Base-by-base conservation (phyloP, 2,329 filamentous ascomycete genomes). In the Plectosphaerella plurivora region DNA sequence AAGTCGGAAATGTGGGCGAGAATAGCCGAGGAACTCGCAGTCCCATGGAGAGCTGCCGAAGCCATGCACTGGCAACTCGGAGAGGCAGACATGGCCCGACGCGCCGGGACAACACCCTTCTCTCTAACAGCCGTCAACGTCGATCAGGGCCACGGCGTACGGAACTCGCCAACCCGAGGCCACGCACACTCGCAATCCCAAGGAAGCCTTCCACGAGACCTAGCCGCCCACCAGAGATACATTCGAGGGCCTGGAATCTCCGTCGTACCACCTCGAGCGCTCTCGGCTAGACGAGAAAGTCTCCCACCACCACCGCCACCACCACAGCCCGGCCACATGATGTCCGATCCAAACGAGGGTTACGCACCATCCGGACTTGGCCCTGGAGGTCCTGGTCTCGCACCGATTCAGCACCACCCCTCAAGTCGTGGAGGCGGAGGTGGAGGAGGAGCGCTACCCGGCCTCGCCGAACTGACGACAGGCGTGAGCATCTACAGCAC, bases 1-100 rank as follows among this genome's bases (percentile, higher is more conserved):
- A 97, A 97, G 71, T 84, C 89, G 57, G 91, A 97, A 66, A 97
- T 97, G 91, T 99, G 93, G 93, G 86, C 89, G 55, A 94, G 93
- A 64, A 89, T 97, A 20, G 91, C 92, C 42, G 91, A 94, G 68
- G 93, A 97, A 70, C 93, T 99, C 86, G 86, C 86, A 28, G 87
- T 97, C 53, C 94, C 93, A 36, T 97, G 93, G 93, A 83, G 94
- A 63, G 91, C 94, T 16, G 93, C 90, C 47, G 93, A 99, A 72
- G 92, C 91, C 5, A 97, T 97, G 92, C 94, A 97, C 71, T 99
- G 94, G 93, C 89, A 96, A 65, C 78, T 99, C 51, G 93, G 93
- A 57, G 91, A 96, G 68, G 78, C 86, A 61, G 94, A 97, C 62
- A 97, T 99, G 91, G 92, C 92, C 47, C 83, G 88, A 55, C 87